A percentile compares a stretch with the other conserved stretches of the same genome.
phyloP scores from a whole-genome alignment of 73 alveolate genomes.

The Stentor coeruleus region DNA sequence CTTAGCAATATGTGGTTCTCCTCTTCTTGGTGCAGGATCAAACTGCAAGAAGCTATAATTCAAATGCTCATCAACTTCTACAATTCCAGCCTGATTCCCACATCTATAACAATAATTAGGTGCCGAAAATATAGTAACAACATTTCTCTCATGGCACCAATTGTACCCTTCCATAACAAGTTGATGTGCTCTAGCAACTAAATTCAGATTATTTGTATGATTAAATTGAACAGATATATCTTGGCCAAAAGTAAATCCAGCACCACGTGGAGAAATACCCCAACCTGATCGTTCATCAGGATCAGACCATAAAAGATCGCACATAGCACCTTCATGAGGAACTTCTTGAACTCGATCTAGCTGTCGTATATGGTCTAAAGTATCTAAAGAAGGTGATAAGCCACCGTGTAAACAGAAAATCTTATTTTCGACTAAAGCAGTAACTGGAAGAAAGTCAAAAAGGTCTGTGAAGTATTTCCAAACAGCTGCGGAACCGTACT shows the following conservation, averaged over 20 bases:
- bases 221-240: constrained; percentile 85
- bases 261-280: constrained; percentile 80
- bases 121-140: constrained; percentile 66
- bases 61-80: constrained; percentile 59
- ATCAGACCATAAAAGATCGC: constrained; percentile 75
- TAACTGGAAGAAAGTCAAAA: constrained; percentile 76
- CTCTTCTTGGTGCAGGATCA: constrained; percentile 89
- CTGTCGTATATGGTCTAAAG: constrained; percentile 69
- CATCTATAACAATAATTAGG: constrained; percentile 71
- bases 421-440: constrained; percentile 85
- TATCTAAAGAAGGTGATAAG: constrained; percentile 56
- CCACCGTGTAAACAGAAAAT: constrained; percentile 95
- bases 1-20: constrained; percentile 67
- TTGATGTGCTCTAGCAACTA: constrained; percentile 70
- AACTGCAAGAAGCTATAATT: constrained; percentile 46
- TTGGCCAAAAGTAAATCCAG: constrained; percentile 89
- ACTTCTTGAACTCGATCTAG: constrained; percentile 78
- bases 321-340: constrained; percentile 78
- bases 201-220: constrained; percentile 47
- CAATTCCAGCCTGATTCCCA: constrained; percentile 63
- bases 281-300: constrained; percentile 88
- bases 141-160: constrained; percentile 71
- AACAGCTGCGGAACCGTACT: constrained; percentile 80
- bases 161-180: constrained; percentile 89
- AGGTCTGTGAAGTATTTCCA: constrained; percentile 90